A percentile compares a stretch with the other conserved stretches of the same genome.
Evolutionary conservation across 352 stramenopile genomes (phyloP).

Genomic region (Phytophthora pisi): DNA sequence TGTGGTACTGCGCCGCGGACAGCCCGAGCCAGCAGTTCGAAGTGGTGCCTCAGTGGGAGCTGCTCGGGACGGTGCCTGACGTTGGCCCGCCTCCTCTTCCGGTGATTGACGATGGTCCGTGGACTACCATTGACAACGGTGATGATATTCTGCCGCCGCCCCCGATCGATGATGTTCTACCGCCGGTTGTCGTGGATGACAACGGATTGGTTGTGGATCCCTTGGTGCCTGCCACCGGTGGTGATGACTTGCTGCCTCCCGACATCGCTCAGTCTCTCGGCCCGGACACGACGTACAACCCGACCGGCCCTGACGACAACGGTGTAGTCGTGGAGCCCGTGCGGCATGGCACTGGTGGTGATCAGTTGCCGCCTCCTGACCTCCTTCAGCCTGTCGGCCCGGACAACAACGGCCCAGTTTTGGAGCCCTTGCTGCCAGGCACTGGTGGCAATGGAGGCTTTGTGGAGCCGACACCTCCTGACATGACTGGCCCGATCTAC

Average conservation of each 20-base stretch:
- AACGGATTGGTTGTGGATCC: neutral
- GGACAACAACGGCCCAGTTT: neutral
- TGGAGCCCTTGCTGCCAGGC: too few relatives aligned
- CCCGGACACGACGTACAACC: neutral
- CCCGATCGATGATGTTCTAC: slow-evolving; percentile 1
- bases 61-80: slow-evolving; percentile 1
- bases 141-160: neutral
- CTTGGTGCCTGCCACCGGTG: neutral
- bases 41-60: slow-evolving; percentile 3
- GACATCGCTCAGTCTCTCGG: neutral
- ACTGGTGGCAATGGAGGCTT: too few relatives aligned
- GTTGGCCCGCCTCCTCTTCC: slow-evolving; percentile 4
- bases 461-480: too few relatives aligned
- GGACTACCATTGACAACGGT: slow-evolving; percentile 6
- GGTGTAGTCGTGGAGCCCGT: neutral
- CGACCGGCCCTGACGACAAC: neutral
- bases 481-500: neutral
- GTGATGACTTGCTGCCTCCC: neutral
- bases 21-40: slow-evolving; percentile 33
- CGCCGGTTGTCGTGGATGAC: slow-evolving; percentile 1
- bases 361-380: neutral
- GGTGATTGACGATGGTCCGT: slow-evolving; percentile 1
- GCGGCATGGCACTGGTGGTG: neutral
- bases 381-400: neutral
- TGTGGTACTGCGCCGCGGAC: slow-evolving; percentile 23